A percentile compares a stretch with the other conserved stretches of the same genome.
Conservation (phyloP, 176 grass and related monocot species). For the Carex littledalei region DNA sequence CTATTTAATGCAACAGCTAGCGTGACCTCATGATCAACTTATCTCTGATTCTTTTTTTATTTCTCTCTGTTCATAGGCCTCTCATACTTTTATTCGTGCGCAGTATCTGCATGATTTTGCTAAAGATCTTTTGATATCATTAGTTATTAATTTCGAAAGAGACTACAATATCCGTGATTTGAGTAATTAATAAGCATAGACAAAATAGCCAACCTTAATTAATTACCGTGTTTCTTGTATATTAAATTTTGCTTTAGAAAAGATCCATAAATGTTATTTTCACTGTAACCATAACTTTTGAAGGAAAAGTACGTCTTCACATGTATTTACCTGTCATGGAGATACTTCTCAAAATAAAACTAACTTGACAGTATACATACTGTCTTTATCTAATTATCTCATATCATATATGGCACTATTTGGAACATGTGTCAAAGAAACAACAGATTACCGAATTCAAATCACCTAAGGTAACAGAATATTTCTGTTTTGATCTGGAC, state of each 20-base stretch:
- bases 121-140: not conserved
- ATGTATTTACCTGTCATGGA: not conserved
- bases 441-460: not conserved
- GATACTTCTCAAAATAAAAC: not conserved
- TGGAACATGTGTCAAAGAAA: too few species aligned
- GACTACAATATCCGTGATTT: not conserved
- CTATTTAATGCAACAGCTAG: not conserved
- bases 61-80: not conserved
- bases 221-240: not conserved
- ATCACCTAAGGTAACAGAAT: too few species aligned
- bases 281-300: not conserved
- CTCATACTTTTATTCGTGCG: not conserved
- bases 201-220: not conserved
- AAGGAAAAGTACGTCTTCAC: not conserved
- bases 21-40: not conserved
- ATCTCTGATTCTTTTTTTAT: not conserved
- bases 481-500: too few species aligned
- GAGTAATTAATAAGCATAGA: not conserved
- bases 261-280: not conserved
- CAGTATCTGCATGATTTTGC: not conserved
- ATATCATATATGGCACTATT: too few species aligned
- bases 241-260: not conserved
- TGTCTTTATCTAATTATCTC: not conserved
- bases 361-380: not conserved
- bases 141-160: not conserved